These are phyloP conservation scores for Phaeotremella fagi DNA, from an alignment of 768 basidiomycete species.

Conservation along the genomic window DNA sequence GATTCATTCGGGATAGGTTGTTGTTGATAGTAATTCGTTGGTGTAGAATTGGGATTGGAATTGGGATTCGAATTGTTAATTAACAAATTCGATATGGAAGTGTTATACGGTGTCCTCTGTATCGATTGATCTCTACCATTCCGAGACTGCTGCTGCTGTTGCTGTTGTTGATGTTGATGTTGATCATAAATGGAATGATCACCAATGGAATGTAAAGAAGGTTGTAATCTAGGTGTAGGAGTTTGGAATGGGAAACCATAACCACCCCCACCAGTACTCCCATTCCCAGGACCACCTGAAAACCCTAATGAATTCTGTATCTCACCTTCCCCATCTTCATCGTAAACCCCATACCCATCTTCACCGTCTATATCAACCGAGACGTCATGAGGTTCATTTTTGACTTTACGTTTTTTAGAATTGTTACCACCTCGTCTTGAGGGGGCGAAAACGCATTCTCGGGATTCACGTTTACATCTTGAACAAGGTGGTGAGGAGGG, in stretches of 20 bases:
- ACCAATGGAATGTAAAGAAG: no score
- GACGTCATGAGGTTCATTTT: slow-evolving; percentile 1
- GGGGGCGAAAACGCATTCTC: slow-evolving; percentile 43
- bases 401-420: slow-evolving; percentile 11
- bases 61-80: no score
- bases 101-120: not conserved
- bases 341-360: not conserved
- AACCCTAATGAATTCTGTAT: not conserved
- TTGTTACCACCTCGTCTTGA: slow-evolving; percentile 42
- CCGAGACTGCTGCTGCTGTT: not conserved
- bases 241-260: not conserved
- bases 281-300: not conserved
- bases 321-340: not conserved
- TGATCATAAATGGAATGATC: no score
- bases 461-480: slow-evolving; percentile 40
- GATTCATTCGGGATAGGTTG: not conserved
- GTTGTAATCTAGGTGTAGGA: not conserved
- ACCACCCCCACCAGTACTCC: not conserved
- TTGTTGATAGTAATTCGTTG: not conserved
- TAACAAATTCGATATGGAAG: not conserved
- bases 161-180: not conserved
- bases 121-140: not conserved
- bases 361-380: no score
- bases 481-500: slow-evolving; percentile 42
- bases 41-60: no score